phyloP scores from a whole-genome alignment of 345 rosid genomes.

The Citrus sp. region DNA sequence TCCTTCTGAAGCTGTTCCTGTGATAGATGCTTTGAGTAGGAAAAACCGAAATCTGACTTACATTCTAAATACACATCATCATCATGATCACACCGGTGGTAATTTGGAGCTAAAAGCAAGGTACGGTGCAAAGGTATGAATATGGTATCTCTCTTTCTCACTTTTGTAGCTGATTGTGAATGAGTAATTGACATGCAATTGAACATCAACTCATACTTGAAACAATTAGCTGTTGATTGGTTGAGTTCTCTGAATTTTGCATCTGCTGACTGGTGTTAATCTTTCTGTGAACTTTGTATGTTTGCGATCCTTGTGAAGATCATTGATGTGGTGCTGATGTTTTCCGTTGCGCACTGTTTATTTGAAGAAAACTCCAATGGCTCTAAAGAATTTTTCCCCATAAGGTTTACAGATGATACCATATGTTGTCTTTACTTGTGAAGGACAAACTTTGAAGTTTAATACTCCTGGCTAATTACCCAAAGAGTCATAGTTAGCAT shows the following conservation, averaged over 20 bases:
- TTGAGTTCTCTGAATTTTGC: not conserved
- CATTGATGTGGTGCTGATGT: not conserved
- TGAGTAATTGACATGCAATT: not conserved
- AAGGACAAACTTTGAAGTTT: not conserved
- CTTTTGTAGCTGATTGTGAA: not conserved
- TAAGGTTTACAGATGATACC: not conserved
- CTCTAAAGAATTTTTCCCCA: not conserved
- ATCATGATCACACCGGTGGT: slow-evolving; percentile 86
- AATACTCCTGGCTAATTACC: not conserved
- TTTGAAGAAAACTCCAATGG: not conserved
- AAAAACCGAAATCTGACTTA: slow-evolving; percentile 85
- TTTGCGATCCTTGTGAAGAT: not conserved
- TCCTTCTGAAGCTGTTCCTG: slow-evolving; percentile 88
- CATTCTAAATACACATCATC: slow-evolving; percentile 96
- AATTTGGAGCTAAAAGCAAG: slow-evolving; percentile 89
- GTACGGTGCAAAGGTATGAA: slow-evolving; percentile 96
- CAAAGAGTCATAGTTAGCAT: not conserved
- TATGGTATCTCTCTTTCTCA: slow-evolving; percentile 7
- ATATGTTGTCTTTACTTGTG: not conserved
- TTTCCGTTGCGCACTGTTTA: not conserved
- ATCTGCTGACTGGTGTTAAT: not conserved
- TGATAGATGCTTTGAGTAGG: slow-evolving; percentile 76
- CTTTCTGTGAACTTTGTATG: not conserved
- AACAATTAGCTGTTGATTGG: not conserved
- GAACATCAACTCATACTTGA: not conserved